A percentile compares a stretch with the other conserved stretches of the same genome.
Evolutionary conservation across 768 basidiomycete species (phyloP).

Genomic region (Phylloporus scabripes): DNA sequence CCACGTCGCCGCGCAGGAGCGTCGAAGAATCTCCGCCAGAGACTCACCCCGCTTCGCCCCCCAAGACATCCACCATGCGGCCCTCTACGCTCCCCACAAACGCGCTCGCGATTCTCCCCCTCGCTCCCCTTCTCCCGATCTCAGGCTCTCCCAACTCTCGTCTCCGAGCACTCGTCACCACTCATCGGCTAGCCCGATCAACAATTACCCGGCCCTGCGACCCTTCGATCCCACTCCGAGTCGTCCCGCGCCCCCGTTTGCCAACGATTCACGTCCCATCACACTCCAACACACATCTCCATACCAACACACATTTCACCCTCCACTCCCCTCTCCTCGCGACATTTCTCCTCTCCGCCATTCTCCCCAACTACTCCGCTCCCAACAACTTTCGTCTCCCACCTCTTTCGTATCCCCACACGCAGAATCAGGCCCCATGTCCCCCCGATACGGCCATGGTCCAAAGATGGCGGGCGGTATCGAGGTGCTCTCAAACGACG

Average conservation of each 20-base stretch:
- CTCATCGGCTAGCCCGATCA: slow-evolving; percentile 19
- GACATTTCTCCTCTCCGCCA: slow-evolving; percentile 16
- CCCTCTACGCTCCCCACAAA: slow-evolving; percentile 14
- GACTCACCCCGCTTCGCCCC: not conserved
- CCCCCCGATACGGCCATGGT: slow-evolving; percentile 17
- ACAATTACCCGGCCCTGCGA: slow-evolving; percentile 21
- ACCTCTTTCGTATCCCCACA: not conserved
- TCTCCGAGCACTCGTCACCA: slow-evolving; percentile 17
- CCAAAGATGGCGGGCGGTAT: slow-evolving; percentile 29
- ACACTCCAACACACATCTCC: slow-evolving; percentile 12
- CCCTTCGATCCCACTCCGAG: slow-evolving; percentile 6
- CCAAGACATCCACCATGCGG: slow-evolving; percentile 1
- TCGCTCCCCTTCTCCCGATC: slow-evolving; percentile 11
- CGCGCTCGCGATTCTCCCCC: slow-evolving; percentile 17
- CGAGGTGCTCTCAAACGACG: slow-evolving; percentile 16
- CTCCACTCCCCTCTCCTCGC: slow-evolving; percentile 8
- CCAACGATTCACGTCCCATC: slow-evolving; percentile 9
- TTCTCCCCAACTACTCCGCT: slow-evolving; percentile 15
- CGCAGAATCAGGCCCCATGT: slow-evolving; percentile 7
- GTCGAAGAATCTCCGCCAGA: slow-evolving; percentile 41
- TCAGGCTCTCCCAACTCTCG: slow-evolving; percentile 3
- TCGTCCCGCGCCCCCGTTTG: slow-evolving; percentile 4
- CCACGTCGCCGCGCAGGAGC: slow-evolving; percentile 65
- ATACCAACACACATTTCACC: slow-evolving; percentile 10
- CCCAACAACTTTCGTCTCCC: slow-evolving; percentile 13